Evolutionary conservation across 1,284 basidiomycete genomes (phyloP).

Genomic region (Flammula alnicola): DNA sequence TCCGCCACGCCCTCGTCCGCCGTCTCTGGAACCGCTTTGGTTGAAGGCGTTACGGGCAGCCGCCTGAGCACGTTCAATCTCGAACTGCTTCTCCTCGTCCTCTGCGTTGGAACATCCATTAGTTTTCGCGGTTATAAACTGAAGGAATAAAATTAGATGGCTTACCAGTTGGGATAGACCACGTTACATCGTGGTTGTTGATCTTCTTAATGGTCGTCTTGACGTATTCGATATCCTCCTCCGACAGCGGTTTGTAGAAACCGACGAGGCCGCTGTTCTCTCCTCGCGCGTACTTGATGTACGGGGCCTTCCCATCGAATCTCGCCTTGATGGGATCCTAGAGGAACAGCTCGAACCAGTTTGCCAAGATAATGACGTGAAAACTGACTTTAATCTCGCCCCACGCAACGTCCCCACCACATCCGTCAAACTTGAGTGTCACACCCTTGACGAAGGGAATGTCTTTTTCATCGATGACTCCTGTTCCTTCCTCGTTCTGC

Average conservation of each 20-base stretch:
- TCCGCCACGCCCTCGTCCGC: constrained; percentile 27
- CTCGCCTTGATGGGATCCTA: constrained; percentile 80
- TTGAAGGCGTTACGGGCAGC: constrained; percentile 58
- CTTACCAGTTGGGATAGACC: constrained; percentile 65
- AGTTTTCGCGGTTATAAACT: too few species aligned
- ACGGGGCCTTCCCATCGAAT: constrained; percentile 71
- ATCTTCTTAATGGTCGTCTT: constrained; percentile 66
- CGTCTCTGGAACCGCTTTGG: constrained; percentile 28
- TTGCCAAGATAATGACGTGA: not conserved
- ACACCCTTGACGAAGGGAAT: constrained; percentile 75
- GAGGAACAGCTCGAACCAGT: constrained; percentile 1
- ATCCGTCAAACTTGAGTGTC: constrained; percentile 77
- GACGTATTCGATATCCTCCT: constrained; percentile 68
- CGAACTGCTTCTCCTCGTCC: constrained; percentile 64
- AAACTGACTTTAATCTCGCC: constrained; percentile 68
- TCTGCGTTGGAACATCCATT: constrained; percentile 30
- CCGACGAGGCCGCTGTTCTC: constrained; percentile 74
- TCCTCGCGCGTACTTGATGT: constrained; percentile 70
- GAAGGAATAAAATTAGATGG: too few species aligned
- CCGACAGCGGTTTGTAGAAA: constrained; percentile 69
- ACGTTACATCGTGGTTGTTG: constrained; percentile 63
- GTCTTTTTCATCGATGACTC: constrained; percentile 70
- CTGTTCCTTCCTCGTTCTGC: constrained; percentile 64
- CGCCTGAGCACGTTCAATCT: constrained; percentile 70
- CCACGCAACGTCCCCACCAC: constrained; percentile 67